Evolutionary conservation across 176 grass and related monocot genomes (phyloP).

Genomic region (Aechmea fasciata): DNA sequence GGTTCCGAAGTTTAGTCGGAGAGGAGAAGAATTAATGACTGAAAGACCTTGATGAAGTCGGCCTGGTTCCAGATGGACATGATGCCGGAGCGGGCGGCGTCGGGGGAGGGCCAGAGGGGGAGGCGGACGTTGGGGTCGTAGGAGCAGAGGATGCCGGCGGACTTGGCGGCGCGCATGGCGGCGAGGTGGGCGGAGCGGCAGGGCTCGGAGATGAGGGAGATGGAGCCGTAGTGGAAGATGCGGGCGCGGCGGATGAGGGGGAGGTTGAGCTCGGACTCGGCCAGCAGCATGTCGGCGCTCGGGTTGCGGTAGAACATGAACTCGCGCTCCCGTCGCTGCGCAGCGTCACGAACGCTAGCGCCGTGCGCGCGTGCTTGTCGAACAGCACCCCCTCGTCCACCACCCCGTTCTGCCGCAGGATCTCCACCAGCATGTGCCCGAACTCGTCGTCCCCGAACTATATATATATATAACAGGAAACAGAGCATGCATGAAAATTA

Average conservation of each 20-base stretch:
- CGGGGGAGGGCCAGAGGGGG: constrained; percentile 69
- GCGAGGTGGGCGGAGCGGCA: constrained; percentile 64
- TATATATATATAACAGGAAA: too few species aligned
- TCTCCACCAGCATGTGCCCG: constrained; percentile 78
- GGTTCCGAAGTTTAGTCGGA: too few species aligned
- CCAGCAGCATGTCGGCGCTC: constrained; percentile 74
- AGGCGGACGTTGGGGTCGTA: constrained; percentile 88
- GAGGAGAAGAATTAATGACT: background rate
- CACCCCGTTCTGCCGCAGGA: constrained; percentile 71
- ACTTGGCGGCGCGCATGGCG: constrained; percentile 75
- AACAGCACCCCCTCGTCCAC: constrained; percentile 46
- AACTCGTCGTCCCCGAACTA: constrained; percentile 93
- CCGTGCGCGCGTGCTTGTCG: constrained; percentile 72
- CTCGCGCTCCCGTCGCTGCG: constrained; percentile 73
- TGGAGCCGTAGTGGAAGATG: constrained; percentile 92
- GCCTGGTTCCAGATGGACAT: constrained; percentile 88
- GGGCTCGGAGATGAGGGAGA: constrained; percentile 78
- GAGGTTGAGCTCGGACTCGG: constrained; percentile 56
- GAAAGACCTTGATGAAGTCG: constrained; percentile 86
- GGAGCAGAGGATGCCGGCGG: constrained; percentile 57
- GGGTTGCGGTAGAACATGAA: constrained; percentile 99
- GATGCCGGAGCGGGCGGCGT: constrained; percentile 47
- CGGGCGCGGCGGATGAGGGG: constrained; percentile 52
- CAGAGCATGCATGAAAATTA: background rate
- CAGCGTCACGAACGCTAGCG: constrained; percentile 77